phyloP scores from a whole-genome alignment of 202 grass and related monocot genomes.

The Schoenoplectus tabernaemontani region DNA sequence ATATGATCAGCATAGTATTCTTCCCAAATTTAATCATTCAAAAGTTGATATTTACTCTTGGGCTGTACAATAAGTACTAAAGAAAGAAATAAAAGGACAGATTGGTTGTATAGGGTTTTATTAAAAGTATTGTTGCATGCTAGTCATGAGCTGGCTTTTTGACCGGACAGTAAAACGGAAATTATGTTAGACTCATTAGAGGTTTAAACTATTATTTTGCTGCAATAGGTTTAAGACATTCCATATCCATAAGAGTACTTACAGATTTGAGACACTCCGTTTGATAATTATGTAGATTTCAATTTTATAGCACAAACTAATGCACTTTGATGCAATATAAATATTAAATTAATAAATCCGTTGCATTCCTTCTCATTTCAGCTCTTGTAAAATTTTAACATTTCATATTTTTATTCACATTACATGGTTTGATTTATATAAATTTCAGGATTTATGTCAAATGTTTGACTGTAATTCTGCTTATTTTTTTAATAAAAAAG shows the following conservation, averaged over 20 bases:
- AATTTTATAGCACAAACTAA: background rate
- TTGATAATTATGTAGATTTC: background rate
- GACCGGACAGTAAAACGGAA: background rate
- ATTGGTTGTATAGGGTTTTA: background rate
- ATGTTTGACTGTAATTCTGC: too few relatives aligned
- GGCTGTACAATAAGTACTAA: conserved; percentile 2
- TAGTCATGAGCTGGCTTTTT: background rate
- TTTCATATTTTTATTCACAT: background rate
- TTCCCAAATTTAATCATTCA: background rate
- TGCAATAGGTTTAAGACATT: background rate
- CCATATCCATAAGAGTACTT: too few relatives aligned
- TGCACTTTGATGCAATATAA: background rate
- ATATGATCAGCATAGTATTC: background rate
- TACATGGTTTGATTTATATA: background rate
- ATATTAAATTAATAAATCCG: background rate
- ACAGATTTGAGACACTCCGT: too few relatives aligned
- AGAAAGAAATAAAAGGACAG: conserved; percentile 1
- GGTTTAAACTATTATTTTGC: background rate
- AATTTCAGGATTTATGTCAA: background rate
- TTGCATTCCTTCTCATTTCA: too few relatives aligned
- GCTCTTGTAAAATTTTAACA: too few relatives aligned
- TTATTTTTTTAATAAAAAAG: too few relatives aligned
- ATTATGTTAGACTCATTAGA: too few relatives aligned
- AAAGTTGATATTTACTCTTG: background rate
- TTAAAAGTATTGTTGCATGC: background rate